These are phyloP conservation scores for Boletus rex-veris DNA, from an alignment of 768 basidiomycete genomes.

Conservation along the genomic window DNA sequence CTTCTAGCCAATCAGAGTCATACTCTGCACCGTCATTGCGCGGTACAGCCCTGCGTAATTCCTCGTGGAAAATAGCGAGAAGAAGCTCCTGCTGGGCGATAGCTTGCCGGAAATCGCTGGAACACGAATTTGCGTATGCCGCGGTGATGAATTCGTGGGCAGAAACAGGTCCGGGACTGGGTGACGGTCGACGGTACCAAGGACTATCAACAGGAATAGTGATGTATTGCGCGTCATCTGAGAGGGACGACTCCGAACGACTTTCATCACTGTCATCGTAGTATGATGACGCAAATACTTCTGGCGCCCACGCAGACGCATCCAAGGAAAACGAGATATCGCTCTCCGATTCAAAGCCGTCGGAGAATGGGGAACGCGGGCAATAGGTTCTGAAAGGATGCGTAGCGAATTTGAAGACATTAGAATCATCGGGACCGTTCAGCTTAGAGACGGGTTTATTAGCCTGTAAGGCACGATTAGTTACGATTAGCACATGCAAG, in stretches of 20 bases:
- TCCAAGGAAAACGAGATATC: constrained; percentile 17
- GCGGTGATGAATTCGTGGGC: constrained; percentile 18
- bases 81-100: constrained; percentile 33
- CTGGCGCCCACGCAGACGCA: constrained; percentile 20
- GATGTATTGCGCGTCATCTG: constrained; percentile 37
- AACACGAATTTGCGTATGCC: constrained; percentile 26
- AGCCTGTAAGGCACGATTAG: constrained; percentile 12
- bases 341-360: constrained; percentile 20
- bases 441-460: constrained; percentile 5
- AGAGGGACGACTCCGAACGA: constrained; percentile 14
- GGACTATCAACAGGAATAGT: constrained; percentile 38
- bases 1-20: constrained; percentile 26
- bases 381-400: constrained; percentile 17
- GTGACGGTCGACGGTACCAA: constrained; percentile 35
- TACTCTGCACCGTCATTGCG: constrained; percentile 11
- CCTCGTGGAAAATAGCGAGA: constrained; percentile 31
- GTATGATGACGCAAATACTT: constrained; percentile 9
- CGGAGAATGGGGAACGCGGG: constrained; percentile 21
- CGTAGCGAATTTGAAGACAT: constrained; percentile 13
- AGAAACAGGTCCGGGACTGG: constrained; percentile 24
- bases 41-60: constrained; percentile 26
- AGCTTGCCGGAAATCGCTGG: constrained; percentile 31
- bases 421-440: neutral
- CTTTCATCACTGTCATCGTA: constrained; percentile 22
- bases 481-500: neutral